Evolutionary conservation across 1,284 basidiomycete species (phyloP).

Genomic region (Pseudozyma tsukubaensis): DNA sequence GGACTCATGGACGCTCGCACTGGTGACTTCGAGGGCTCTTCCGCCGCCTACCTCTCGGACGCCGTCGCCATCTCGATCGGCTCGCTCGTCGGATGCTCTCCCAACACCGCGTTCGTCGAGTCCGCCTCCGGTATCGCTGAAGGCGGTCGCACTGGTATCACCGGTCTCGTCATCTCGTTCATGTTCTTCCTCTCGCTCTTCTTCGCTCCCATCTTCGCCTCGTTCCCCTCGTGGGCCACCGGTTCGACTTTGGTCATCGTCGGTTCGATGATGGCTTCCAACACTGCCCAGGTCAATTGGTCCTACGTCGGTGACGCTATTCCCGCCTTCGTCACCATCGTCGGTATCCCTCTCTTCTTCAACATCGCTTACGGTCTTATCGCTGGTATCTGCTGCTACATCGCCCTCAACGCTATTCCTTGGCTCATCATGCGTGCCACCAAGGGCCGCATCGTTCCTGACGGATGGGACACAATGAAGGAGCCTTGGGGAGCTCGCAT

Average conservation of each 20-base stretch:
- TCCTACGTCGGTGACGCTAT: conserved; percentile 83
- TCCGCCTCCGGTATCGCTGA: conserved; percentile 75
- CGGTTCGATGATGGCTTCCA: conserved; percentile 88
- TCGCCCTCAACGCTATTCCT: conserved; percentile 80
- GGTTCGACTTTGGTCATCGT: conserved; percentile 87
- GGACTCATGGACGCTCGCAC: conserved; percentile 85
- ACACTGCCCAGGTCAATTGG: conserved; percentile 88
- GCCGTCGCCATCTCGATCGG: conserved; percentile 84
- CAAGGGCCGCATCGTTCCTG: conserved; percentile 77
- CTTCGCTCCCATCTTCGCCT: conserved; percentile 89
- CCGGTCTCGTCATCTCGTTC: conserved; percentile 79
- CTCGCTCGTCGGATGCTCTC: conserved; percentile 84
- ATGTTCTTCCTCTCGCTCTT: conserved; percentile 87
- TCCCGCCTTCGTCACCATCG: conserved; percentile 70
- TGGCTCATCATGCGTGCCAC: conserved; percentile 73
- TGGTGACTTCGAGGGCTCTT: conserved; percentile 87
- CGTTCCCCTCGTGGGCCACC: conserved; percentile 87
- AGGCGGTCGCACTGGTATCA: conserved; percentile 88
- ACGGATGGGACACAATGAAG: conserved; percentile 70
- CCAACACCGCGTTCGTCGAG: conserved; percentile 88
- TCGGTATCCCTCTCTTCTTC: conserved; percentile 58
- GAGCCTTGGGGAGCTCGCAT: conserved; percentile 60
- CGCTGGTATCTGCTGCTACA: conserved; percentile 79
- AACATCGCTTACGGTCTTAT: conserved; percentile 92
- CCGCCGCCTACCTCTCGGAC: conserved; percentile 78